phyloP scores from a whole-genome alignment of 371 early-diverging fungal species.

The Nosema muscidifuracis region DNA sequence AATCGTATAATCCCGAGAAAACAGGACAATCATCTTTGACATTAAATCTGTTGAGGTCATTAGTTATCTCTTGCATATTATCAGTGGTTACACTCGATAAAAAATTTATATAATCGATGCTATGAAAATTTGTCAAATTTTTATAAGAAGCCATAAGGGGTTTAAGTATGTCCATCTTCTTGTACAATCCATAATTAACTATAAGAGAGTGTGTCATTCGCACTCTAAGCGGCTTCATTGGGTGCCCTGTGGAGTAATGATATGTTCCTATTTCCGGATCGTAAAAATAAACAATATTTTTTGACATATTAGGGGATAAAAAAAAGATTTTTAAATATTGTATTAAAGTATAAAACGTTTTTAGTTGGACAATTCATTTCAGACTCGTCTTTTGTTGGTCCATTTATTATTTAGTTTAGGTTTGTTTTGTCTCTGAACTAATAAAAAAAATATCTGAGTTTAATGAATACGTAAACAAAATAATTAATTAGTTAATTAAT shows the following conservation, averaged over 20 bases:
- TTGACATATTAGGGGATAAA: slow-evolving; percentile 32
- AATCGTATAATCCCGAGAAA: slow-evolving; percentile 66
- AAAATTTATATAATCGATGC: slow-evolving; percentile 96
- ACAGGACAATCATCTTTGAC: slow-evolving; percentile 68
- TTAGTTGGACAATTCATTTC: too few species aligned
- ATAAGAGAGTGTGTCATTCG: slow-evolving; percentile 62
- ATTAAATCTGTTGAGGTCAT: slow-evolving; percentile 74
- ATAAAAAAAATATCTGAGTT: too few species aligned
- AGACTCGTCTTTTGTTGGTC: neutral
- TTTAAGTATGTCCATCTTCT: slow-evolving; percentile 64
- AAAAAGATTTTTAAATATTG: slow-evolving; percentile 11
- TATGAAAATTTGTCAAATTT: slow-evolving; percentile 95
- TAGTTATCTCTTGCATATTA: slow-evolving; percentile 71
- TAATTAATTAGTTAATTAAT: too few species aligned
- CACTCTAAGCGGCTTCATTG: slow-evolving; percentile 64
- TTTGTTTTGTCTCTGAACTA: too few species aligned
- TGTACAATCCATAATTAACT: slow-evolving; percentile 58
- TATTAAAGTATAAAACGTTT: neutral
- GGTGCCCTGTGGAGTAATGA: slow-evolving; percentile 63
- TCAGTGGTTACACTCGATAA: slow-evolving; percentile 83
- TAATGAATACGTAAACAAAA: too few species aligned
- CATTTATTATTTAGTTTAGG: neutral
- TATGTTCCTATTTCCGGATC: slow-evolving; percentile 60
- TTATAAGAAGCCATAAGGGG: slow-evolving; percentile 76
- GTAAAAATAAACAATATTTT: slow-evolving; percentile 60